Evolutionary conservation across 805 yeast species (phyloP), one percentile per base, ranked within the genome.

Genomic region (Komagataella mondaviorum): DNA sequence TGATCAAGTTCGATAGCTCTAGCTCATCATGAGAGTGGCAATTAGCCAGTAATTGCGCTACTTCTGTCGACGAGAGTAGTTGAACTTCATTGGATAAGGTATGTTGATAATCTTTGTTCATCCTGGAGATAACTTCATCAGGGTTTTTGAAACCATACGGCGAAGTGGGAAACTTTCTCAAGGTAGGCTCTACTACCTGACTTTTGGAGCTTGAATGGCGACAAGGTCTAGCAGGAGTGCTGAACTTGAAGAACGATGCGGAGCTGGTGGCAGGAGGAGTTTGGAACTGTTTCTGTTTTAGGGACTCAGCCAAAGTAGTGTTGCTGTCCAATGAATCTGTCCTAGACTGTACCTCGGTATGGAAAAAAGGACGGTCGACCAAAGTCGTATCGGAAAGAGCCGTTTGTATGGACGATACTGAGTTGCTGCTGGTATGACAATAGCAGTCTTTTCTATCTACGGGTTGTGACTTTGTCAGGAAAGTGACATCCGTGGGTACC

Each of bases 1-100:
- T 59, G n/a, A 87, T 57, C 4, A 73, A 54, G 45, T 60, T 30
- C 10, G 39, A 30, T 10, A 30, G 39, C 12, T 30, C 12, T 5
- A 30, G 39, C 14, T 30, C 39, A 4, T 30, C 39, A 14, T 30
- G 14, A 14, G 39, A 30, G 39, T 30, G 39, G 39, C 39, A 30
- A 30, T 60, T 55, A 1, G 56, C 52, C 1, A 71, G 57, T 51
- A 80, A 51, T 1, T 59, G 55, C 5, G 63, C 63, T 14, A 30
- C 39, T 30, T 30, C 39, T 30, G n/a, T 10, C 6, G 39, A 30
- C 8, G 39, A 30, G 1, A 30, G 39, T 14, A 30, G 39, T 10
- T 30, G 39, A 6, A 30, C 39, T 30, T 30, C 39, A 10, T 14
- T 30, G 39, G 39, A 30, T 30, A 30, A 14, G 12, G 39, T 30